Conservation (phyloP, 148 eudicot species). For the Nepenthes gracilis region DNA sequence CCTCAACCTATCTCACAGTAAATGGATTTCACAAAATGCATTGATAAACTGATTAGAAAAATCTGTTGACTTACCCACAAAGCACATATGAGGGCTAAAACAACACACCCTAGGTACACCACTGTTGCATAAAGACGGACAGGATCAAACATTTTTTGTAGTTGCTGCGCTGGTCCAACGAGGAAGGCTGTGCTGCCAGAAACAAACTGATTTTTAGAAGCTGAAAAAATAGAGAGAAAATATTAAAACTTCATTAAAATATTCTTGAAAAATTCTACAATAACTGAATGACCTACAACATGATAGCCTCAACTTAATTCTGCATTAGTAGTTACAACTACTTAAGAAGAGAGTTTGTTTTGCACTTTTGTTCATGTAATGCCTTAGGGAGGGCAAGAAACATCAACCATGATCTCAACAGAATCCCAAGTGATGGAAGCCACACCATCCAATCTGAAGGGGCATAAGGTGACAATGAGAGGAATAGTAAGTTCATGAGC, state of each 20-base stretch:
- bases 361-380: not conserved
- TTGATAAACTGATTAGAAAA: not conserved
- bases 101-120: slow-evolving; percentile 64
- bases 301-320: not conserved
- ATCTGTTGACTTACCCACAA: slow-evolving; percentile 46
- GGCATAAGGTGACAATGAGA: too few species aligned
- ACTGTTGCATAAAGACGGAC: slow-evolving; percentile 73
- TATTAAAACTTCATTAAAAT: not conserved
- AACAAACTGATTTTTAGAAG: slow-evolving; percentile 14
- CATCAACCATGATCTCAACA: not conserved
- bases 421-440: too few species aligned
- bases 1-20: not conserved
- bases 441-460: not conserved
- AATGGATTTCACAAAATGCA: not conserved
- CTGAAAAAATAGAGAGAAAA: slow-evolving; percentile 1
- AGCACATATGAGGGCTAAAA: slow-evolving; percentile 68
- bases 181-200: slow-evolving; percentile 91
- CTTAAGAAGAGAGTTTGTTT: not conserved
- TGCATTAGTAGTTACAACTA: not conserved
- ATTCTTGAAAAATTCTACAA: not conserved
- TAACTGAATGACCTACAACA: not conserved
- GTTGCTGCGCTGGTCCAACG: slow-evolving; percentile 69
- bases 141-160: slow-evolving; percentile 89
- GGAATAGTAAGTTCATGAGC: too few species aligned
- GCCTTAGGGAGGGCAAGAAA: not conserved